Conservation (phyloP, 2,329 filamentous ascomycete species). For the Fonsecaea nubica region DNA sequence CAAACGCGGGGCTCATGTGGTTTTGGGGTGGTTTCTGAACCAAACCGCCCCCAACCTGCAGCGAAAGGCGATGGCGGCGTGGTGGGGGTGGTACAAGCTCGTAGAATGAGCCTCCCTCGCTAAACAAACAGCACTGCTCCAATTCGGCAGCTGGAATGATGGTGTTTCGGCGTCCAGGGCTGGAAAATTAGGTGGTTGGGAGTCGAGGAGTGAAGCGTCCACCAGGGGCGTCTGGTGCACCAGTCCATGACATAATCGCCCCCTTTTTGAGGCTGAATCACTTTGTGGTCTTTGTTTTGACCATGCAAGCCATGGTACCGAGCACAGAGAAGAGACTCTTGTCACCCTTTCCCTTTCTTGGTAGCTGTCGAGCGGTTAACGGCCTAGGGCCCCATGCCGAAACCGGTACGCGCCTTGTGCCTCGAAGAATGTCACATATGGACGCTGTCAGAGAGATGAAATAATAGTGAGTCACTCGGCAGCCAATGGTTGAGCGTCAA, state of each 20-base stretch:
- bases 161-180: background rate
- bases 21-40: background rate
- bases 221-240: background rate
- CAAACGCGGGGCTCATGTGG: background rate
- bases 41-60: background rate
- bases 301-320: too few species aligned
- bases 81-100: background rate
- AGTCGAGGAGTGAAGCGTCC: background rate
- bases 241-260: background rate
- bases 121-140: background rate
- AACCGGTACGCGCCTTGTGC: too few species aligned
- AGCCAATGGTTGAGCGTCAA: too few species aligned
- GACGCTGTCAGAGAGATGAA: too few species aligned
- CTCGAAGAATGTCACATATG: too few species aligned
- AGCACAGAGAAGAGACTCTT: too few species aligned
- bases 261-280: background rate
- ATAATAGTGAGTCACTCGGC: too few species aligned
- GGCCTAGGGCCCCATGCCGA: too few species aligned
- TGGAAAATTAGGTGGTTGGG: background rate
- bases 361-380: too few species aligned
- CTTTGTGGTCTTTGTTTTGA: background rate
- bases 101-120: background rate
- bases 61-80: background rate
- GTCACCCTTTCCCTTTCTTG: too few species aligned
- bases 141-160: background rate